phyloP scores from a whole-genome alignment of 2,329 filamentous ascomycete species.

The Sclerotinia minor region DNA sequence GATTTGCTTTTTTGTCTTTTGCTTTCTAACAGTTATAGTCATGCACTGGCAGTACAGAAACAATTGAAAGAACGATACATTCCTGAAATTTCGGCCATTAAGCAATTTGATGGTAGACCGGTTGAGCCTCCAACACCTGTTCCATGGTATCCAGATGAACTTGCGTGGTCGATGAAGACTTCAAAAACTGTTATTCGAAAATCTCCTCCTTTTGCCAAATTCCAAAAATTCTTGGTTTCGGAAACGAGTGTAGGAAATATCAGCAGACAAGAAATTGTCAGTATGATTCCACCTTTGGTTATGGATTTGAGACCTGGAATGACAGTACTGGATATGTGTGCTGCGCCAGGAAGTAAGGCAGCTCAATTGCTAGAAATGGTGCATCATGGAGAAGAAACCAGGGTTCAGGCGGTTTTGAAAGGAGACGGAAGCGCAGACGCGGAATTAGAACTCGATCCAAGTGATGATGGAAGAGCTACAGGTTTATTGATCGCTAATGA shows the following conservation, averaged over 20 bases:
- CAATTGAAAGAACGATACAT: conserved; percentile 87
- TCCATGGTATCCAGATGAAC: conserved; percentile 88
- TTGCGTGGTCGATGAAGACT: conserved; percentile 98
- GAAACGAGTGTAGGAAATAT: conserved; percentile 98
- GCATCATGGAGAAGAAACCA: conserved; percentile 86
- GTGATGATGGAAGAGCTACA: conserved; percentile 83
- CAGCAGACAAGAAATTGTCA: conserved; percentile 94
- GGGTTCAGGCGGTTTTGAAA: conserved; percentile 68
- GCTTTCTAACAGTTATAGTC: conserved; percentile 50
- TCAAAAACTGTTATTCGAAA: conserved; percentile 94
- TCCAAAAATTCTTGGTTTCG: conserved; percentile 96
- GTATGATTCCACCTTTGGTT: conserved; percentile 95
- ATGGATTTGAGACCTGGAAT: conserved; percentile 90
- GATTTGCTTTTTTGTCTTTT: conserved; percentile 21
- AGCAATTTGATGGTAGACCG: conserved; percentile 75
- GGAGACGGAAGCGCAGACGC: conserved; percentile 44
- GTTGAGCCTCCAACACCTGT: conserved; percentile 83
- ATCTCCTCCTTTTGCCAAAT: conserved; percentile 89
- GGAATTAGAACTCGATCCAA: conserved; percentile 56
- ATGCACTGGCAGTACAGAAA: conserved; percentile 89
- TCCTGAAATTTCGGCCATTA: conserved; percentile 82
- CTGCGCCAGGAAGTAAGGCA: conserved; percentile 95
- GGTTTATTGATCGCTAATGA: conserved; percentile 95
- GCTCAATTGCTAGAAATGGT: conserved; percentile 94
- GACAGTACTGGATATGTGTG: conserved; percentile 93